phyloP scores from a whole-genome alignment of 2,329 filamentous ascomycete genomes.

The Meredithiella fracta region DNA sequence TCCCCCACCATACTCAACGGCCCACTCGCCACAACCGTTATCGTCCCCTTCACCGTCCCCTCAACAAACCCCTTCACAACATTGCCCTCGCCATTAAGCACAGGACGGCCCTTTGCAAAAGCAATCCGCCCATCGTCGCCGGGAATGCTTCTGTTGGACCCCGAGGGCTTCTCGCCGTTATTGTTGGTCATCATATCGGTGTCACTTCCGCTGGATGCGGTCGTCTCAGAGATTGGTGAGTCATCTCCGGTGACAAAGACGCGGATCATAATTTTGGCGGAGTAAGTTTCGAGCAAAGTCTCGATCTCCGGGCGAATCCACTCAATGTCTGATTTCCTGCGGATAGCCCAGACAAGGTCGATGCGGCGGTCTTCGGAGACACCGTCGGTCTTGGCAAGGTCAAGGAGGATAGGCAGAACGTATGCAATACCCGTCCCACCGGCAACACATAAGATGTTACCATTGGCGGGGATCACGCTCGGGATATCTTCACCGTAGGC shows the following conservation, averaged over 20 bases:
- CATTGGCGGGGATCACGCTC: slow-evolving; percentile 25
- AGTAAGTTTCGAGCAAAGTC: slow-evolving; percentile 25
- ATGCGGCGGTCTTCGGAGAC: slow-evolving; percentile 32
- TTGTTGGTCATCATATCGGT: not conserved
- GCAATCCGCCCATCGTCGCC: slow-evolving; percentile 11
- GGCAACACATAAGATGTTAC: slow-evolving; percentile 26
- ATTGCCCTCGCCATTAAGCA: slow-evolving; percentile 22
- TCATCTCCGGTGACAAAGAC: slow-evolving; percentile 43
- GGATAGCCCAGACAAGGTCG: slow-evolving; percentile 50
- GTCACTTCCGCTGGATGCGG: not conserved
- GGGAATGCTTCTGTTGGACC: no score
- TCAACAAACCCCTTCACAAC: slow-evolving; percentile 34
- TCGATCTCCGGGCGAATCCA: slow-evolving; percentile 45
- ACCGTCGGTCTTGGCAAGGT: slow-evolving; percentile 26
- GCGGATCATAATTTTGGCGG: slow-evolving; percentile 31
- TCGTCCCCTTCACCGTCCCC: slow-evolving; percentile 30
- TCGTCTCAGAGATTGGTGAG: not conserved
- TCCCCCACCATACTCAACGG: slow-evolving; percentile 44
- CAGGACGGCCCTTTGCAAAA: slow-evolving; percentile 23
- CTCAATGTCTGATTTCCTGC: slow-evolving; percentile 34
- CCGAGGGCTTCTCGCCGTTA: slow-evolving; percentile 7
- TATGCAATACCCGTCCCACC: slow-evolving; percentile 27
- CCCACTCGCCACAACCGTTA: slow-evolving; percentile 43
- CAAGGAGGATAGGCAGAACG: slow-evolving; percentile 23
- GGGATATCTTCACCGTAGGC: slow-evolving; percentile 42